These are phyloP conservation scores for Gnomoniopsis smithogilvyi DNA, from an alignment of 2,329 filamentous ascomycete species.

Conservation along the genomic window DNA sequence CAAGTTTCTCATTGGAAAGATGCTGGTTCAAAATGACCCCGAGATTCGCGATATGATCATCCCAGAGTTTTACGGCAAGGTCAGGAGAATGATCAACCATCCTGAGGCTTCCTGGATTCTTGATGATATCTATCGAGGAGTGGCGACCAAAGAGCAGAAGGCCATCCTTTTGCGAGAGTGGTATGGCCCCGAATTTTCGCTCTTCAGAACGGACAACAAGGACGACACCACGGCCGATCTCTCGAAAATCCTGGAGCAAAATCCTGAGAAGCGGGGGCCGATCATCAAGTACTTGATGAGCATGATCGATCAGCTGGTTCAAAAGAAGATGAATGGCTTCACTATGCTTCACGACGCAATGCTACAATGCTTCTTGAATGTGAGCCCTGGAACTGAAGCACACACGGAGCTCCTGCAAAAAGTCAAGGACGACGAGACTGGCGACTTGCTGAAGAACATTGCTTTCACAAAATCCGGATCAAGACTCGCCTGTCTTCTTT, in stretches of 20 bases:
- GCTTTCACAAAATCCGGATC: conserved; percentile 91
- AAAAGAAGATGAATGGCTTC: conserved; percentile 96
- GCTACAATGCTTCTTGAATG: conserved; percentile 90
- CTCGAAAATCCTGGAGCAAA: conserved; percentile 66
- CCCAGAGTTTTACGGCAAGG: conserved; percentile 90
- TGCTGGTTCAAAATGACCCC: conserved; percentile 86
- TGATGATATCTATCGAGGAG: conserved; percentile 90
- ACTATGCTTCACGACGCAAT: conserved; percentile 98
- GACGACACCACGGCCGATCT: conserved; percentile 64
- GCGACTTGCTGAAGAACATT: conserved; percentile 89
- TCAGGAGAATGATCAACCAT: conserved; percentile 92
- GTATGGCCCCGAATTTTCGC: conserved; percentile 91
- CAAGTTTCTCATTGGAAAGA: conserved; percentile 94
- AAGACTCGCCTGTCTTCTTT: conserved; percentile 72
- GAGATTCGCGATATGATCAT: conserved; percentile 87
- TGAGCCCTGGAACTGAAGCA: conserved; percentile 73
- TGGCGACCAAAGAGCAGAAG: conserved; percentile 84
- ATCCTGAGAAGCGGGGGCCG: conserved; percentile 80
- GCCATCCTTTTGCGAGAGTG: conserved; percentile 84
- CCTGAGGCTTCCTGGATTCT: conserved; percentile 96
- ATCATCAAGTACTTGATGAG: conserved; percentile 84
- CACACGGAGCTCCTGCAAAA: conserved; percentile 85
- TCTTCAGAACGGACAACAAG: conserved; percentile 62
- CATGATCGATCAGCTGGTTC: conserved; percentile 86
- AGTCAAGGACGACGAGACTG: conserved; percentile 86